Conservation (phyloP, 768 basidiomycete genomes). For the Suillus placidus region DNA sequence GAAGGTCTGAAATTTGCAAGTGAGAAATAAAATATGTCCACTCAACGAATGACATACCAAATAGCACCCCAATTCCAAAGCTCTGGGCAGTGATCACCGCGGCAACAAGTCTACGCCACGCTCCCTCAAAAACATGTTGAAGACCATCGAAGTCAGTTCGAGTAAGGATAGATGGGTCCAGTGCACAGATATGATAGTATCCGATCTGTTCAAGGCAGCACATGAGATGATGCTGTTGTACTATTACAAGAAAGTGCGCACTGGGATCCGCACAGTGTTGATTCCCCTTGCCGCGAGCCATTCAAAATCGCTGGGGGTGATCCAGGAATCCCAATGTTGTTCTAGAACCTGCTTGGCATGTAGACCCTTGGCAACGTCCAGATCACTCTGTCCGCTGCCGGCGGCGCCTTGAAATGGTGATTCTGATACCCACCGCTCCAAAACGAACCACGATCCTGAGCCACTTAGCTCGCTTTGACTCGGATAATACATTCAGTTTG, state of each 20-base stretch:
- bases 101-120: constrained; percentile 63
- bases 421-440: constrained; percentile 76
- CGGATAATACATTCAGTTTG: constrained; percentile 7
- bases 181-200: constrained; percentile 68
- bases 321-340: constrained; percentile 57
- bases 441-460: constrained; percentile 76
- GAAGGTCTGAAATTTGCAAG: constrained; percentile 54
- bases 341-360: constrained; percentile 46
- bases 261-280: constrained; percentile 65
- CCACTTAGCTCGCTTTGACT: constrained; percentile 12
- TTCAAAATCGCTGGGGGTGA: constrained; percentile 53
- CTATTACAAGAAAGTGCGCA: constrained; percentile 49
- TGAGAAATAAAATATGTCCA: constrained; percentile 17
- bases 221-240: constrained; percentile 6
- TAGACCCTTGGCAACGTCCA: constrained; percentile 65
- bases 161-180: constrained; percentile 56
- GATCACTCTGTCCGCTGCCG: constrained; percentile 63
- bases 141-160: constrained; percentile 67
- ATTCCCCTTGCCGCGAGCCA: constrained; percentile 57
- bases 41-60: constrained; percentile 47
- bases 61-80: constrained; percentile 70
- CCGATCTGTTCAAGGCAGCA: constrained; percentile 52
- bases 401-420: constrained; percentile 56
- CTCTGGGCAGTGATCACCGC: constrained; percentile 61
- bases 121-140: constrained; percentile 55